Base-by-base conservation (phyloP, 2,329 filamentous ascomycete genomes). In the Atkinsonella hypoxylon region DNA sequence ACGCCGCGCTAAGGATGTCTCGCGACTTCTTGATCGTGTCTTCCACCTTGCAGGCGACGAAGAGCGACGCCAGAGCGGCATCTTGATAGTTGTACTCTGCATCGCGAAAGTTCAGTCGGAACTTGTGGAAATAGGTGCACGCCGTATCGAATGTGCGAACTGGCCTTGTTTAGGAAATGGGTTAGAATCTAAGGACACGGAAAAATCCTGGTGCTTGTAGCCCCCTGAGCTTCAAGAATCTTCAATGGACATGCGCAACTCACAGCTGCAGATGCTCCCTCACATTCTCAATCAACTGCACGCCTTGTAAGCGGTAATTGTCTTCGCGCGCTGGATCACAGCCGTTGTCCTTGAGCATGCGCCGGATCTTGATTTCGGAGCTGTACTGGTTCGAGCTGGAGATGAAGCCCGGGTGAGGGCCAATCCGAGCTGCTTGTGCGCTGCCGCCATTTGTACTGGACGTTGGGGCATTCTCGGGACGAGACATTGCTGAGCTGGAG, bases 11-110 rank as follows among this genome's bases (percentile, higher is more conserved):
- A 15, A 97, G 74, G 54, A 98, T 94, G 56, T 98, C 93, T 52
- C 81, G 82, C 3, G 89, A 95, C 72, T 97, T 97, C 70, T 98
- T 98, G 57, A 96, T 79, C 0, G 93, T 98, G 66, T 98, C 93
- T 67, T 98, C 93, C 44, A 94, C 89, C 71, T 98, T 98, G 74
- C 91, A 97, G 2, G 90, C 90, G 2, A 90, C 87, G 62, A 97
- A 91, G 9, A 98, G 73, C 22, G 89, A 85, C 1, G 93, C 89
- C 7, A 93, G 80, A 0, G 91, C 89, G 1, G 89, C 90, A 64
- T 97, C 91, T 66, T 88, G 69, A 56, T 83, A 89, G 64, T 86
- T 87, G 67, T 95, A 95, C 61, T 95, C 89, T 56, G 75, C 81
- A 58, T 90, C 88, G n/a, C 83, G 78, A 61, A 95, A 89, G 44